phyloP scores from a whole-genome alignment of 2,329 filamentous ascomycete species.

The Cercospora sp. region DNA sequence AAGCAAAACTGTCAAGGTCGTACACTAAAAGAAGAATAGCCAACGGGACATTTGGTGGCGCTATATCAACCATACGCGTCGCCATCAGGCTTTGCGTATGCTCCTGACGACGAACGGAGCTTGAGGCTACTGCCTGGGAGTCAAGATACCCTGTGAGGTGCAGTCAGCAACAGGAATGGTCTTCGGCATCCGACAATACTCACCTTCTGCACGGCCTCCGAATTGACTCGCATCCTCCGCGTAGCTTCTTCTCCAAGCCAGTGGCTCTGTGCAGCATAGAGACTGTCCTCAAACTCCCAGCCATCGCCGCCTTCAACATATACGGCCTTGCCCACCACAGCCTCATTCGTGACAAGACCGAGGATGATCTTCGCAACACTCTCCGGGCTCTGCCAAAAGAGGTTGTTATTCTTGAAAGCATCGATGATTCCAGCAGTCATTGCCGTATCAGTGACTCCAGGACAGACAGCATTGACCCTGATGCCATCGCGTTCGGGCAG shows the following conservation, averaged over 20 bases:
- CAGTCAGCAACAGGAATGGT: conserved; percentile 1
- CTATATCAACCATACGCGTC: neutral
- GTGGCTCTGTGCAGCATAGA: conserved; percentile 43
- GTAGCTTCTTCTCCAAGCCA: conserved; percentile 46
- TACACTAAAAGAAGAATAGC: neutral
- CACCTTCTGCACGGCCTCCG: conserved; percentile 28
- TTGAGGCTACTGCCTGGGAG: conserved; percentile 6
- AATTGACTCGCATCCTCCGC: conserved; percentile 28
- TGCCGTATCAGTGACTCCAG: conserved; percentile 46
- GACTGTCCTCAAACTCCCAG: conserved; percentile 48
- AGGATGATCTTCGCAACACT: conserved; percentile 30
- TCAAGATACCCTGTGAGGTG: conserved; percentile 5
- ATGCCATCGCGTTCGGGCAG: conserved; percentile 30
- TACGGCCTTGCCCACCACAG: conserved; percentile 45
- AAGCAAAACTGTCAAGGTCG: conserved; percentile 9
- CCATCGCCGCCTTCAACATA: conserved; percentile 48
- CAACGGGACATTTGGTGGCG: neutral
- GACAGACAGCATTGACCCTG: conserved; percentile 46
- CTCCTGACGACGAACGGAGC: neutral
- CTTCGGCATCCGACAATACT: neutral
- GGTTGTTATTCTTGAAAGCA: conserved; percentile 22
- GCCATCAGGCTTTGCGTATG: neutral
- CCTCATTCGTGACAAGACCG: conserved; percentile 35
- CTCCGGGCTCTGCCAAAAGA: conserved; percentile 27
- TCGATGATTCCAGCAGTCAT: conserved; percentile 31